Percentiles rank a stretch among this genome's conserved stretches.
Evolutionary conservation across 805 yeast genomes (phyloP).

Genomic region (Lipomyces sp.): DNA sequence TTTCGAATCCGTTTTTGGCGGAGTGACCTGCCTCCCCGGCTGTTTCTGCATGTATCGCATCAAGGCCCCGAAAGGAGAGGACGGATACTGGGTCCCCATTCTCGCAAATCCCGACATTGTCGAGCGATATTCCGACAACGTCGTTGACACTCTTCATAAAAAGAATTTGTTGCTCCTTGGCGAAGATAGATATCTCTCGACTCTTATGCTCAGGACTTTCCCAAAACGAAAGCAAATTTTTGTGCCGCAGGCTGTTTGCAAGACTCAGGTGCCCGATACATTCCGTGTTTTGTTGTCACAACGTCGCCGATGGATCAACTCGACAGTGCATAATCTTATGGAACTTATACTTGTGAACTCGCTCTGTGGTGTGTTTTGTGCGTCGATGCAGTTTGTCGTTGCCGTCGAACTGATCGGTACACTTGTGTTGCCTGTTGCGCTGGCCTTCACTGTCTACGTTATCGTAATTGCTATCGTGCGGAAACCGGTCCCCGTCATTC

Average conservation of each 20-base stretch:
- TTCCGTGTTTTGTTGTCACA: conserved; percentile 83
- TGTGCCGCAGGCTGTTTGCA: conserved; percentile 90
- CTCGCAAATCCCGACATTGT: conserved; percentile 93
- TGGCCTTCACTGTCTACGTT: conserved; percentile 80
- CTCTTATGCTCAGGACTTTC: conserved; percentile 85
- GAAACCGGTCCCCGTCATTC: conserved; percentile 75
- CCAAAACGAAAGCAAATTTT: conserved; percentile 88
- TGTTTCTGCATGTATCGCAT: conserved; percentile 93
- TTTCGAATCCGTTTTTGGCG: conserved; percentile 89
- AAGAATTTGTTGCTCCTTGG: conserved; percentile 86
- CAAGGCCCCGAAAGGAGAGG: conserved; percentile 80
- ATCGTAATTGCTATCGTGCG: conserved; percentile 72
- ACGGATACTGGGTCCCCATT: conserved; percentile 90
- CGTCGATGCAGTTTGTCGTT: conserved; percentile 92
- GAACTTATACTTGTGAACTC: conserved; percentile 84
- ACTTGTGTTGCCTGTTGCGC: conserved; percentile 85
- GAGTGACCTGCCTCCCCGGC: conserved; percentile 95
- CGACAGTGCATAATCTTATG: conserved; percentile 91
- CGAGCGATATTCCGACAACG: conserved; percentile 86
- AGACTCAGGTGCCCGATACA: conserved; percentile 82
- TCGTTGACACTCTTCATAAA: conserved; percentile 78
- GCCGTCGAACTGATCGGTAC: conserved; percentile 86
- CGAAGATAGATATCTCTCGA: conserved; percentile 85
- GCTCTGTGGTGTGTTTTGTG: conserved; percentile 92
- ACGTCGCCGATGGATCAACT: conserved; percentile 96